Conservation (phyloP, 179 eudicot genomes). For the Nepenthes alata region DNA sequence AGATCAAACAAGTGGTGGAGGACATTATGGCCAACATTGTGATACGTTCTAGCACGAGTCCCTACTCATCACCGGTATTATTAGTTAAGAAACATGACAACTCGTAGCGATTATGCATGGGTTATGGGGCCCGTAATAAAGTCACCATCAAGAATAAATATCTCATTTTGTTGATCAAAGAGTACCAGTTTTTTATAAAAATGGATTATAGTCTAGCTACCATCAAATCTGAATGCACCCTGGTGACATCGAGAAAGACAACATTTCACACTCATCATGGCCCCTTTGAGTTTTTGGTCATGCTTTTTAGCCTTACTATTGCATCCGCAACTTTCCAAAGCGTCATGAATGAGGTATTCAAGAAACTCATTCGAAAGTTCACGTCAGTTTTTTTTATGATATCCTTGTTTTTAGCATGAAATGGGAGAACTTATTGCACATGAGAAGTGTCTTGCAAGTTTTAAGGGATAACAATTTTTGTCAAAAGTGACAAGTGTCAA, state of each 20-base stretch:
- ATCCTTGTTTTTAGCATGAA: neutral
- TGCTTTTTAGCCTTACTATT: neutral
- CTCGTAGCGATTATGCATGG: neutral
- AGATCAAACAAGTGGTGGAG: neutral
- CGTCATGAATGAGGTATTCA: constrained; percentile 1
- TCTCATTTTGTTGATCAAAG: constrained; percentile 1
- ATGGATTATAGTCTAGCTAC: neutral
- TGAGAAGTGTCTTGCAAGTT: neutral
- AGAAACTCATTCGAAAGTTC: neutral
- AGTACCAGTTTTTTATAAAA: neutral
- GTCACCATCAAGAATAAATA: constrained; percentile 2
- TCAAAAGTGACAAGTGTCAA: neutral
- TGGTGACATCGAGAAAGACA: constrained; percentile 2
- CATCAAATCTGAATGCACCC: neutral
- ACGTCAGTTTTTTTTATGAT: constrained; percentile 1
- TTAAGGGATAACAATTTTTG: neutral
- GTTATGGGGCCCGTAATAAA: neutral
- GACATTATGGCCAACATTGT: neutral
- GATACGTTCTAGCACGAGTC: neutral
- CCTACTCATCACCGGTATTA: neutral
- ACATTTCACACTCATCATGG: constrained; percentile 4
- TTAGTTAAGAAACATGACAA: constrained; percentile 3
- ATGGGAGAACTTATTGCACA: neutral
- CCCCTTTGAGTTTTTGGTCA: constrained; percentile 1
- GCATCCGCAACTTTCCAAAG: constrained; percentile 1